phyloP scores from a whole-genome alignment of 31 red algal genomes.

The Porphyra umbilicalis region DNA sequence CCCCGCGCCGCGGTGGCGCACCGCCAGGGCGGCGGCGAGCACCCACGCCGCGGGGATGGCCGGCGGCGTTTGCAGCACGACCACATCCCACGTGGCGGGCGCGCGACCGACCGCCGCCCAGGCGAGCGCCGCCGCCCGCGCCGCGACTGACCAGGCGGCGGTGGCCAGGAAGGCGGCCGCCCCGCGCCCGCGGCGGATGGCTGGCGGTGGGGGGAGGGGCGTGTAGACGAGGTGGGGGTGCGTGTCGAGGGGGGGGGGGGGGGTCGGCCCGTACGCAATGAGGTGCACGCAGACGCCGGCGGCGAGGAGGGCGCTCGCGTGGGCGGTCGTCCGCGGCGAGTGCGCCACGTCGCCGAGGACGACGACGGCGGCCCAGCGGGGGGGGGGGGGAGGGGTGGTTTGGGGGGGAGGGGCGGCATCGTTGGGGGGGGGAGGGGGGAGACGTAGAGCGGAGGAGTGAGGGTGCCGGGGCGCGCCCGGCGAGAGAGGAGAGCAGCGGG shows the following conservation, averaged over 20 bases:
- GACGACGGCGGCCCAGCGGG: conserved; percentile 1
- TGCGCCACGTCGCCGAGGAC: conserved; percentile 31
- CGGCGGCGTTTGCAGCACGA: conserved; percentile 65
- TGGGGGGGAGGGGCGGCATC: not conserved
- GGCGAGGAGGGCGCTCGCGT: conserved; percentile 33
- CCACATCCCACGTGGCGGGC: not conserved
- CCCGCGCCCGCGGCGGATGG: not conserved
- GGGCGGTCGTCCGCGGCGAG: conserved; percentile 69
- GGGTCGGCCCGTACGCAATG: conserved; percentile 21
- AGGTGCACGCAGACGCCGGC: conserved; percentile 15
- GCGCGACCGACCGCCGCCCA: not conserved
- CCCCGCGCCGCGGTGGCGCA: conserved; percentile 6
- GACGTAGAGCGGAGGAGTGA: too few species aligned
- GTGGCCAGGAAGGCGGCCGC: not conserved
- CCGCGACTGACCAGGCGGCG: not conserved
- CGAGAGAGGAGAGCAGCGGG: too few species aligned
- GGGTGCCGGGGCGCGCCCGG: too few species aligned
- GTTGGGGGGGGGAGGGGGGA: too few species aligned
- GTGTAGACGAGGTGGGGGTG: conserved; percentile 16
- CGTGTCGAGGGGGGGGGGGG: conserved; percentile 1
- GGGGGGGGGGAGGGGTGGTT: not conserved
- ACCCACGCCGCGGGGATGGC: conserved; percentile 31
- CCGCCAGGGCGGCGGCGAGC: conserved; percentile 1
- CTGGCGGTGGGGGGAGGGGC: not conserved
- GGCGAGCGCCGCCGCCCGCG: not conserved